Conservation (phyloP, 2,329 filamentous ascomycete genomes). For the Macrophomina pseudophaseolina region DNA sequence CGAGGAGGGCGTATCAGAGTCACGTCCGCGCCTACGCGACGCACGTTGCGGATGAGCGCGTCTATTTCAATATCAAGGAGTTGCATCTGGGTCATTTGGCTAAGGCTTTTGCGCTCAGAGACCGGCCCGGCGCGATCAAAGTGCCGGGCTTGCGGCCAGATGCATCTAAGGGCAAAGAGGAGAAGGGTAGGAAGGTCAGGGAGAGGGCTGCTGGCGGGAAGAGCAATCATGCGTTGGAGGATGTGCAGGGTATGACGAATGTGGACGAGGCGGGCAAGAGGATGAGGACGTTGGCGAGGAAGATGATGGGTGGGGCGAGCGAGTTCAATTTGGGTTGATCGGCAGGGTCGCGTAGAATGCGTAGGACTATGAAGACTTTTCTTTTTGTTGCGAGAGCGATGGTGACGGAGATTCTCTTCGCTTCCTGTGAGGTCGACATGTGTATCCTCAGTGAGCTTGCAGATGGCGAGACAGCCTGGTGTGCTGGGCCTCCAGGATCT, state of each 20-base stretch:
- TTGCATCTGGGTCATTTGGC: constrained; percentile 91
- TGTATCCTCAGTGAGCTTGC: too few species aligned
- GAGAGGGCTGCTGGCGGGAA: constrained; percentile 33
- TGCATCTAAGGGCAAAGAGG: constrained; percentile 41
- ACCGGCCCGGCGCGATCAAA: constrained; percentile 81
- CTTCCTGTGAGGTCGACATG: too few species aligned
- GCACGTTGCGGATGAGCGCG: constrained; percentile 82
- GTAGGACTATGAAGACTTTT: too few species aligned
- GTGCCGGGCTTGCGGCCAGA: constrained; percentile 51
- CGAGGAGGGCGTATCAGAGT: constrained; percentile 84
- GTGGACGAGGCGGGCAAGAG: constrained; percentile 63
- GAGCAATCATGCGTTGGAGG: background rate
- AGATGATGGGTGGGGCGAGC: constrained; percentile 53
- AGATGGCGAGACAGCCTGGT: too few species aligned
- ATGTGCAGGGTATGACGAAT: constrained; percentile 37
- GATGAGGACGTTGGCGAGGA: constrained; percentile 41
- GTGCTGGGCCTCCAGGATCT: too few species aligned
- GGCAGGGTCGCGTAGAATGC: too few species aligned
- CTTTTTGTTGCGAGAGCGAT: too few species aligned
- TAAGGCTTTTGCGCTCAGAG: constrained; percentile 89
- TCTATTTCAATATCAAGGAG: constrained; percentile 88
- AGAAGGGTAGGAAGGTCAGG: constrained; percentile 41
- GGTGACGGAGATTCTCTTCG: too few species aligned
- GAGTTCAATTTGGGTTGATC: constrained; percentile 71
- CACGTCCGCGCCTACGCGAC: constrained; percentile 95